Base-by-base conservation (phyloP, 352 stramenopile genomes). In the Elongisporangium prolatum region DNA sequence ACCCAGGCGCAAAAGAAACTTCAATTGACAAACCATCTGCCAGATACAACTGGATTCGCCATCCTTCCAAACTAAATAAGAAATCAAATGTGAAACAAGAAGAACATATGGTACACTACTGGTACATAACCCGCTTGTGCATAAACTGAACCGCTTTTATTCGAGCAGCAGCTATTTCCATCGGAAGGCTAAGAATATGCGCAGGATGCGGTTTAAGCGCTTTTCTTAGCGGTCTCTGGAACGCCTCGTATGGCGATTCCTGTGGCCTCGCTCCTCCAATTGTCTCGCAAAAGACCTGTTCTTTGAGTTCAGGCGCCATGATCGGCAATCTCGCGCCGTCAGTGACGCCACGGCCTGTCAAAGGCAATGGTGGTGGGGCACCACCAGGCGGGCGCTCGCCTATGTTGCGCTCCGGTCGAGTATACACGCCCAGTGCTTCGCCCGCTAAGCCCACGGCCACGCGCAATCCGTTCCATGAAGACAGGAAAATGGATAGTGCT, bases 331-430 rank as follows among this genome's bases (percentile, higher is more conserved):
- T 91, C 60, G 73, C 81, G 22, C 75, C 78, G 53, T 75, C 81
- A 16, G 70, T 89, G 50, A 91, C 75, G 21, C 81, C 81, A 38
- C 77, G 81, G 4, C 81, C 81, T 0, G 54, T 75, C 16, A 88
- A 91, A 61, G 56, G 59, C 17, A 51, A 63, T n/a, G 64, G 49
- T 38, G 20, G 37, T 21, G 9, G 61, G 49, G 59, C 18, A 50
- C 37, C 5, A 57, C 21, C 44, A 54, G 24, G 48, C 58, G 44
- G 50, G 50, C 48, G 25, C 55, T 65, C 47, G 13, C 59, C 56
- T 1, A 44, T 53, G 18, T 49, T 54, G 14, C 73, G 78, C 10
- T 54, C 67, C 24, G 78, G 78, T 22, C 65, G 78, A 17, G 86
- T 74, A 16, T 86, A 88, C 61, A 67, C 71, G 9, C 64, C 69